phyloP scores from a whole-genome alignment of 257 asterid species.

The Solanum bulbocastanum region DNA sequence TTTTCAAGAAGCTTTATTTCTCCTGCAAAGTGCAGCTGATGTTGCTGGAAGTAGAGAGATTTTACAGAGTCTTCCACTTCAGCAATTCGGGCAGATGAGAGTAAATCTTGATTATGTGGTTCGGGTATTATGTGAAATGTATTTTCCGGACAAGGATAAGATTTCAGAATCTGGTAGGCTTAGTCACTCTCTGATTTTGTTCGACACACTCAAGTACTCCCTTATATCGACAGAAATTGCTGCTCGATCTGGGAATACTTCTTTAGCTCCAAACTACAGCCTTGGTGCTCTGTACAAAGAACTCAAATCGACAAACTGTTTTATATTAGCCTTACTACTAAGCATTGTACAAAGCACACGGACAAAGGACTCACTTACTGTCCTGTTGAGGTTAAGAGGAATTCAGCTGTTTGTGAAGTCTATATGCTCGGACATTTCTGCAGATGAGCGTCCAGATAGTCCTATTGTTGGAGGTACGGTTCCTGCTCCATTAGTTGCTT shows the following conservation, averaged over 20 bases:
- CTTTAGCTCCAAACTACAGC: constrained; percentile 58
- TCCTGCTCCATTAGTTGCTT: not conserved
- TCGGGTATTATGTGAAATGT: constrained; percentile 55
- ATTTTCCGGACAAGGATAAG: constrained; percentile 62
- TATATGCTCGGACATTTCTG: constrained; percentile 31
- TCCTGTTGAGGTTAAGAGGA: constrained; percentile 60
- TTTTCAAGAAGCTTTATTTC: constrained; percentile 51
- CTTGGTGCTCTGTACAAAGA: constrained; percentile 55
- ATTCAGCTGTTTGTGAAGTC: constrained; percentile 69
- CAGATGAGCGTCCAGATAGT: constrained; percentile 10
- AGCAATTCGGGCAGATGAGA: constrained; percentile 31
- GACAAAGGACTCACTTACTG: constrained; percentile 31
- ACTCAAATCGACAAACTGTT: constrained; percentile 75
- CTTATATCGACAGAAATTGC: constrained; percentile 82
- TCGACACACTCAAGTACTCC: constrained; percentile 84
- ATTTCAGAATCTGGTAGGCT: constrained; percentile 57
- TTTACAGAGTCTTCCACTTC: constrained; percentile 49
- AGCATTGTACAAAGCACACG: constrained; percentile 55
- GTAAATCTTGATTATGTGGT: constrained; percentile 54
- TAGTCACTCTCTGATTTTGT: constrained; percentile 56
- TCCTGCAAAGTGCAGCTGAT: constrained; percentile 53
- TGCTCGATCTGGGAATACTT: constrained; percentile 65
- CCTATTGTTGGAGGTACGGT: not conserved
- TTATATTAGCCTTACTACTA: constrained; percentile 65
- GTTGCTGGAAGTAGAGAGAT: constrained; percentile 36